Evolutionary conservation across 495 filamentous ascomycete species (phyloP).

Genomic region (Trichoderma orchidacearum): DNA sequence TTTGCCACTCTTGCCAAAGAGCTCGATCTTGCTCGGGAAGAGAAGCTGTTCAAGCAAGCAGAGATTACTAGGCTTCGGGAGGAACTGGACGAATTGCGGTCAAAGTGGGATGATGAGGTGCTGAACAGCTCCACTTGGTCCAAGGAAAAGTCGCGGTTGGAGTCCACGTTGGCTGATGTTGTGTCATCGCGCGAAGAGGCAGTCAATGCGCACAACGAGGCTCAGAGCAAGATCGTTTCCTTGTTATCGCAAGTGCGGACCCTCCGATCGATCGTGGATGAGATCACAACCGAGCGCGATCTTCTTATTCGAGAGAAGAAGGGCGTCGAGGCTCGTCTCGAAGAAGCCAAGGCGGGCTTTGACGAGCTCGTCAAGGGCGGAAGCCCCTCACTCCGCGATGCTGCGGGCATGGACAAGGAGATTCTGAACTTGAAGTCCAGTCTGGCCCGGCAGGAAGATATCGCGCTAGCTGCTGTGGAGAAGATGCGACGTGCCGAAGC

Average conservation of each 20-base stretch:
- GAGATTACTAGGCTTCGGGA: slow-evolving; percentile 72
- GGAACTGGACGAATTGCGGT: slow-evolving; percentile 86
- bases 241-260: slow-evolving; percentile 84
- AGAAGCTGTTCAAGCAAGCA: slow-evolving; percentile 45
- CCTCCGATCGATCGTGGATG: slow-evolving; percentile 73
- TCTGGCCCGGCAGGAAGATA: slow-evolving; percentile 87
- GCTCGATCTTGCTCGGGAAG: slow-evolving; percentile 85
- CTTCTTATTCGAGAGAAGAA: slow-evolving; percentile 79
- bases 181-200: slow-evolving; percentile 86
- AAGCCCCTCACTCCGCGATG: slow-evolving; percentile 82
- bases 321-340: slow-evolving; percentile 70
- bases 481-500: slow-evolving; percentile 98
- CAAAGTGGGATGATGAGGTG: slow-evolving; percentile 97
- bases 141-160: slow-evolving; percentile 89
- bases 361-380: slow-evolving; percentile 81
- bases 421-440: slow-evolving; percentile 80
- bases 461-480: slow-evolving; percentile 81
- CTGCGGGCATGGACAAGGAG: slow-evolving; percentile 78
- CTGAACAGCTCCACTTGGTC: slow-evolving; percentile 97
- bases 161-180: slow-evolving; percentile 81
- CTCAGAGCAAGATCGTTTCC: slow-evolving; percentile 79
- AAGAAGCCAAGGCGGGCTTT: slow-evolving; percentile 80
- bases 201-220: slow-evolving; percentile 83
- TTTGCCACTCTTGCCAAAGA: slow-evolving; percentile 81
- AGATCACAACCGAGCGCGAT: slow-evolving; percentile 76